Percentiles rank a stretch among this genome's conserved stretches.
These are phyloP conservation scores for Pistacia vera DNA, from an alignment of 345 rosid species.

Conservation along the genomic window DNA sequence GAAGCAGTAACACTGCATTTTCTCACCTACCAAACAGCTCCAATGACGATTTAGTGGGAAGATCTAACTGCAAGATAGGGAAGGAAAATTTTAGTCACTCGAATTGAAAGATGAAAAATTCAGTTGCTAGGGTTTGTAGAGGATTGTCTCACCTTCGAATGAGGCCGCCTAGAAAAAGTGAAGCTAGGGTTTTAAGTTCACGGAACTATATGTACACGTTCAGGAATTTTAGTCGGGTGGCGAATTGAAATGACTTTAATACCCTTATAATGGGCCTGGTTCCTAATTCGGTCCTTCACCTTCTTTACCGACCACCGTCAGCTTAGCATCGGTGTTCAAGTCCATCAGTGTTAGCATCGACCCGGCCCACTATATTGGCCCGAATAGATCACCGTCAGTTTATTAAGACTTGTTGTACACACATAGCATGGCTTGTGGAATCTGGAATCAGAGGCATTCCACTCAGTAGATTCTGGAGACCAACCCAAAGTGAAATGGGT, in stretches of 20 bases:
- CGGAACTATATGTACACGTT: not conserved
- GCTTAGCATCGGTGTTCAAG: not conserved
- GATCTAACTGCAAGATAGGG: constrained; percentile 10
- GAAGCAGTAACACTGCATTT: not conserved
- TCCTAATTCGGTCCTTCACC: not conserved
- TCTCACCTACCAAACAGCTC: constrained; percentile 33
- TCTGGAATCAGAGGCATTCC: constrained; percentile 28
- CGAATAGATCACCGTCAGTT: not conserved
- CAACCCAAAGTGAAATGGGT: constrained; percentile 24
- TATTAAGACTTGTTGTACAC: not conserved
- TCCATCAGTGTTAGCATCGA: not conserved
- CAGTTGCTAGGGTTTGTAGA: not conserved
- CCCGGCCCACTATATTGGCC: not conserved
- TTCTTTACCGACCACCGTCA: not conserved
- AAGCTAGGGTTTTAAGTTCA: constrained; percentile 10
- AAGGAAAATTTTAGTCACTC: not conserved
- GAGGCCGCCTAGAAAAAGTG: not conserved
- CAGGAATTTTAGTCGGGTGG: not conserved
- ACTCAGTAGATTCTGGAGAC: constrained; percentile 30
- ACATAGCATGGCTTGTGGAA: not conserved
- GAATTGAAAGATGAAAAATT: not conserved
- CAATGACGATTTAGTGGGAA: constrained; percentile 11
- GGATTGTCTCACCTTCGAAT: not conserved
- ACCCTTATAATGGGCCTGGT: not conserved
- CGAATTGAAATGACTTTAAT: not conserved